These are phyloP conservation scores for Saraca asoca DNA, from an alignment of 331 rosid species.

Conservation along the genomic window DNA sequence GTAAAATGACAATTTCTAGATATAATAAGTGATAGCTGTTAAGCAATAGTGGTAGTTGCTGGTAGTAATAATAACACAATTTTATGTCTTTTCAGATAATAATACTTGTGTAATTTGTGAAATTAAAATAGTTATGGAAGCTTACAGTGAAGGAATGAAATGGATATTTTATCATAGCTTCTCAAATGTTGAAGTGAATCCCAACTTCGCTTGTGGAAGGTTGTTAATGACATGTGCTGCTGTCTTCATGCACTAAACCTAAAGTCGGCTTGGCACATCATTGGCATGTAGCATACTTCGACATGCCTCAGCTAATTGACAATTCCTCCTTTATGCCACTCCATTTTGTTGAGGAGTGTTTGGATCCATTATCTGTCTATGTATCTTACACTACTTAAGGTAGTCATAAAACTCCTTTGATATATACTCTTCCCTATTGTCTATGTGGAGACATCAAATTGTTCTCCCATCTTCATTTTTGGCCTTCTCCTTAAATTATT, in stretches of 20 bases:
- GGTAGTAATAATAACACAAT: too few relatives aligned
- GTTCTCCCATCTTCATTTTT: background rate
- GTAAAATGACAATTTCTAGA: too few relatives aligned
- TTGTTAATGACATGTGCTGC: background rate
- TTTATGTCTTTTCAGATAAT: too few relatives aligned
- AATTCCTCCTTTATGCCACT: conserved; percentile 1
- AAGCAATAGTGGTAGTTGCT: too few relatives aligned
- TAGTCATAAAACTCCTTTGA: conserved; percentile 4
- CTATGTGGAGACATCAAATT: background rate
- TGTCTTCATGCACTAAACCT: conserved; percentile 17
- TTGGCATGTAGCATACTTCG: too few relatives aligned
- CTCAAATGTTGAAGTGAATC: conserved; percentile 14
- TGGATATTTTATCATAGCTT: background rate
- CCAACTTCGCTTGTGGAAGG: background rate
- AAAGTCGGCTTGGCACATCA: background rate
- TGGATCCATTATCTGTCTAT: background rate
- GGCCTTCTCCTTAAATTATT: too few relatives aligned
- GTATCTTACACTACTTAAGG: background rate
- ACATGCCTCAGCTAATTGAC: conserved; percentile 5
- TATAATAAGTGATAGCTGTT: too few relatives aligned
- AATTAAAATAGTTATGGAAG: too few relatives aligned
- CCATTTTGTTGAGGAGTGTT: conserved; percentile 11
- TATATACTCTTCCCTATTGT: conserved; percentile 18
- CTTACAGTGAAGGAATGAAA: too few relatives aligned
- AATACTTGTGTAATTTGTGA: too few relatives aligned